phyloP scores from a whole-genome alignment of 257 asterid genomes.

The Buddleja alternifolia region DNA sequence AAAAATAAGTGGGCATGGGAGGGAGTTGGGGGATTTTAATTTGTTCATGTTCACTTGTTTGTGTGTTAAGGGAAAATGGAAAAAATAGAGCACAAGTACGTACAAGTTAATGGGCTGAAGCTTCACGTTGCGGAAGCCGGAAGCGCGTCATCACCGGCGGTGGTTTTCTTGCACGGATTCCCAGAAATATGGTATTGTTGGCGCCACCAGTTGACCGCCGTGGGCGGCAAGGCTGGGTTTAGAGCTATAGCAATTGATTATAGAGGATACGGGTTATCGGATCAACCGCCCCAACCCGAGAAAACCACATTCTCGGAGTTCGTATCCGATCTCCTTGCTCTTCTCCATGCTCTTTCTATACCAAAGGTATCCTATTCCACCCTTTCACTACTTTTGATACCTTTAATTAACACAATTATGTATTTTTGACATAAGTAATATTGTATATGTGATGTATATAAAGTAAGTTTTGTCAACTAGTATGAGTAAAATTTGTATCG shows the following conservation, averaged over 20 bases:
- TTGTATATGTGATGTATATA: too few species aligned
- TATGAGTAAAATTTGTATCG: too few species aligned
- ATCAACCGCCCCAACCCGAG: conserved; percentile 41
- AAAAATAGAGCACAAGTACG: conserved; percentile 43
- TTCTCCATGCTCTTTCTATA: too few species aligned
- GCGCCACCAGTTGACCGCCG: conserved; percentile 39
- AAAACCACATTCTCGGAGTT: conserved; percentile 42
- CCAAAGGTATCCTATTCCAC: too few species aligned
- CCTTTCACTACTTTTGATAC: too few species aligned
- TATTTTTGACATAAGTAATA: too few species aligned
- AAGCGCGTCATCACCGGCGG: conserved; percentile 32
- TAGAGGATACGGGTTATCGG: conserved; percentile 54
- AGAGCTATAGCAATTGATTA: conserved; percentile 37
- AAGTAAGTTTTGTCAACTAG: too few species aligned
- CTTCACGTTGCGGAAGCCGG: conserved; percentile 59
- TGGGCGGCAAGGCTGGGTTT: conserved; percentile 32
- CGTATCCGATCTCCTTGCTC: neutral
- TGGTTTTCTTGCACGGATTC: conserved; percentile 48
- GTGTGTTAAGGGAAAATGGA: too few species aligned
- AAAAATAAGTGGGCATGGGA: too few species aligned
- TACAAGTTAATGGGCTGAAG: conserved; percentile 44
- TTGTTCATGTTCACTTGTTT: too few species aligned
- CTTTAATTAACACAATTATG: too few species aligned
- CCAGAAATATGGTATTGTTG: conserved; percentile 52
- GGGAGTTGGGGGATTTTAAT: too few species aligned